Percentiles rank a stretch among this genome's conserved stretches.
Conservation (phyloP, 2,329 filamentous ascomycete species). For the Zasmidium citrigriseum region DNA sequence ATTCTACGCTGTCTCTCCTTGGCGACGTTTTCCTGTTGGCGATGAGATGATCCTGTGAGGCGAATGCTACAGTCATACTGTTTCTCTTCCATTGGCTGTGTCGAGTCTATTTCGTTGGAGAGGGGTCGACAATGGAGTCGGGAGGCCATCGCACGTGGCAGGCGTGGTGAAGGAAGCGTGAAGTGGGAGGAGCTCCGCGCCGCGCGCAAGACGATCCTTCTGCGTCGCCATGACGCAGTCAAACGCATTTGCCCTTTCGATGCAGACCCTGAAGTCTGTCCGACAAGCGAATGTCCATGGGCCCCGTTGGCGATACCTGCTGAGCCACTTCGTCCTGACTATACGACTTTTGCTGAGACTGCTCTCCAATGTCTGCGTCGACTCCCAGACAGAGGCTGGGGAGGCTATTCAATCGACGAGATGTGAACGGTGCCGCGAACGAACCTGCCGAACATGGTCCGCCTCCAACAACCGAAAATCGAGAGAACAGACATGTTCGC, state of each 20-base stretch:
- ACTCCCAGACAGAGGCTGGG: conserved; percentile 40
- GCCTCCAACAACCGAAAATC: not conserved
- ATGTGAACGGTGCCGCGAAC: not conserved
- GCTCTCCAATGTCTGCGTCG: not conserved
- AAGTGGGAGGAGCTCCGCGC: not conserved
- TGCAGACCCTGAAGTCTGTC: not conserved
- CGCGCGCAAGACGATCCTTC: not conserved
- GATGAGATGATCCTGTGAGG: not conserved
- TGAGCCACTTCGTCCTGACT: not conserved
- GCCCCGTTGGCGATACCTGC: not conserved
- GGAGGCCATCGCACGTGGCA: not conserved
- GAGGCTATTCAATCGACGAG: conserved; percentile 44
- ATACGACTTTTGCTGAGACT: not conserved
- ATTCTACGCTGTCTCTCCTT: not conserved
- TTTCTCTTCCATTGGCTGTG: not conserved
- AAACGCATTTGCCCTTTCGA: not conserved
- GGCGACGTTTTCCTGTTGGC: not conserved
- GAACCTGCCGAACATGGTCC: not conserved
- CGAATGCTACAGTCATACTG: not conserved
- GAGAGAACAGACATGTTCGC: not conserved
- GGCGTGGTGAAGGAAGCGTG: not conserved
- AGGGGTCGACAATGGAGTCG: not conserved
- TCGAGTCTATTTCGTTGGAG: no score
- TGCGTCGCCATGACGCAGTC: not conserved
- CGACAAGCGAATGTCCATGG: not conserved